Conservation (phyloP, 1,139 yeast genomes). For the Zygosaccharomyces pseudobailii region DNA sequence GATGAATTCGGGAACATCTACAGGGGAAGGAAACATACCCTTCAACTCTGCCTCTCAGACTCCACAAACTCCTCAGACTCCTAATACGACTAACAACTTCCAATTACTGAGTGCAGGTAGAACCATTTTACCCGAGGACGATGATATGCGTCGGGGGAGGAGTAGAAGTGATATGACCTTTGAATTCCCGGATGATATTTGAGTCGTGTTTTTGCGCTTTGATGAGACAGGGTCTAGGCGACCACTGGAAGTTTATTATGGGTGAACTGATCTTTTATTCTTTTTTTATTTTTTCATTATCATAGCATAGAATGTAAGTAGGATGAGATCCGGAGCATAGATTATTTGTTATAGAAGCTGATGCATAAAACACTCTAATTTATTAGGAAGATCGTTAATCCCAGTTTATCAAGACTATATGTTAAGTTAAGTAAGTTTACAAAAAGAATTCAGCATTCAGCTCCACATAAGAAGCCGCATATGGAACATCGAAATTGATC, state of each 20-base stretch:
- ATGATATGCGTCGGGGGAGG: slow-evolving; percentile 13
- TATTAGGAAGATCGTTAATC: neutral
- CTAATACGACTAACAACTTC: slow-evolving; percentile 12
- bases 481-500: slow-evolving; percentile 81
- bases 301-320: neutral
- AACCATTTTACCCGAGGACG: slow-evolving; percentile 29
- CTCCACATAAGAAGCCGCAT: slow-evolving; percentile 89
- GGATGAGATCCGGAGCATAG: neutral
- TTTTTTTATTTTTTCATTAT: neutral
- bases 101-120: slow-evolving; percentile 31
- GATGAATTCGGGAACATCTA: neutral
- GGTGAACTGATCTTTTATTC: neutral
- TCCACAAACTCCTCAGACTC: slow-evolving; percentile 9
- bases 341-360: neutral
- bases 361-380: neutral
- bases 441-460: slow-evolving; percentile 81
- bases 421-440: slow-evolving; percentile 31
- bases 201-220: neutral
- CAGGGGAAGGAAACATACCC: neutral
- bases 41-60: neutral
- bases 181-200: slow-evolving; percentile 29
- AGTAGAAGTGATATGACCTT: slow-evolving; percentile 19
- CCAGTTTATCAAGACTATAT: slow-evolving; percentile 10
- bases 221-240: neutral
- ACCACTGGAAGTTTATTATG: neutral